Percentiles rank a stretch among this genome's conserved stretches.
Conservation (phyloP, 106 monocot genomes). For the Chionographis japonica region DNA sequence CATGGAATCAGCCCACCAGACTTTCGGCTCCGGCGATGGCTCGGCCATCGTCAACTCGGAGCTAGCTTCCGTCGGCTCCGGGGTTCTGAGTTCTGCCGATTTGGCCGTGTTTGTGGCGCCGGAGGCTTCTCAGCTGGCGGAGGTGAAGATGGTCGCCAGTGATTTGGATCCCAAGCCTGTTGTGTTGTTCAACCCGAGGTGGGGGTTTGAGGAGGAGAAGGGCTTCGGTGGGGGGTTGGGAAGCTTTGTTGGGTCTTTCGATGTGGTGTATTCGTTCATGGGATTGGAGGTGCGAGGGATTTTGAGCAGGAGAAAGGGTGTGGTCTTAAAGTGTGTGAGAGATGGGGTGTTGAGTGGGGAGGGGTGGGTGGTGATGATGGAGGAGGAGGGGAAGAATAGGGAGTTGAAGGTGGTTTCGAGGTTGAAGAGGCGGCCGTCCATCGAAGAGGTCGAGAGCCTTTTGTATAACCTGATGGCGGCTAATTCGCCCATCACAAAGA, state of each 20-base stretch:
- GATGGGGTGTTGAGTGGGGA: conserved; percentile 65
- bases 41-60: conserved; percentile 26
- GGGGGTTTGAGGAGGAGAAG: conserved; percentile 74
- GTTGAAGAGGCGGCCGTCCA: conserved; percentile 70
- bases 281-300: conserved; percentile 87
- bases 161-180: conserved; percentile 57
- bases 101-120: conserved; percentile 62
- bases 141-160: conserved; percentile 36
- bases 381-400: conserved; percentile 47
- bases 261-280: conserved; percentile 86
- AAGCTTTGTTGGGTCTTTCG: conserved; percentile 64
- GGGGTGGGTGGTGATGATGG: conserved; percentile 69
- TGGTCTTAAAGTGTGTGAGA: conserved; percentile 53
- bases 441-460: conserved; percentile 82
- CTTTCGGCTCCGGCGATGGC: conserved; percentile 13
- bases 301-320: conserved; percentile 66
- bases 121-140: conserved; percentile 37
- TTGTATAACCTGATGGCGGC: conserved; percentile 90
- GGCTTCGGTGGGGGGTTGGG: conserved; percentile 21
- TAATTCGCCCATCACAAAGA: conserved; percentile 85
- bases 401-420: conserved; percentile 66
- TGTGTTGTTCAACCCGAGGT: conserved; percentile 81
- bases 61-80: conserved; percentile 18
- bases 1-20: conserved; percentile 14
- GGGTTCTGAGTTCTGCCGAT: conserved; percentile 36